Evolutionary conservation across 768 basidiomycete genomes (phyloP).

Genomic region (Naganishia randhawae): DNA sequence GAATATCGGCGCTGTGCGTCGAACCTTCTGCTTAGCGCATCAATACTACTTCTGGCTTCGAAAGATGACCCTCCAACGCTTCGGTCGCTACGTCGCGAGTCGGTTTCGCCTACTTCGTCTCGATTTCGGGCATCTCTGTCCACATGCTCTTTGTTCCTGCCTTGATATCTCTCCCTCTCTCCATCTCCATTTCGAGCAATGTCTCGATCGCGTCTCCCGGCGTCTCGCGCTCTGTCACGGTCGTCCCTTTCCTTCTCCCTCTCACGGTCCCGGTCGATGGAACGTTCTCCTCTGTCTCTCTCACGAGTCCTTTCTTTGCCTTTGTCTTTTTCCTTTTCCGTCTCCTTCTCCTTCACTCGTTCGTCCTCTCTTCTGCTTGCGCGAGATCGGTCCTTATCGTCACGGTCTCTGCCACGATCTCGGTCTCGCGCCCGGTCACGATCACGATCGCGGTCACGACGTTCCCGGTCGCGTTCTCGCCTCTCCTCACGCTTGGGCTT

Average conservation of each 20-base stretch:
- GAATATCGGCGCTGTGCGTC: conserved; percentile 15
- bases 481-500: not conserved
- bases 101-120: not conserved
- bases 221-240: not conserved
- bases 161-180: not conserved
- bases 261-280: not conserved
- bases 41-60: conserved; percentile 11
- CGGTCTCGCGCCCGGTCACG: conserved; percentile 6
- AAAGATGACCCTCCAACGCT: not conserved
- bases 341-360: conserved; percentile 8
- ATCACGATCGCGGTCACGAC: conserved; percentile 26
- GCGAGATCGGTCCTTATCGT: conserved; percentile 15
- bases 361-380: not conserved
- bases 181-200: not conserved
- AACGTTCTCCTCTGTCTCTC: not conserved
- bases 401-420: conserved; percentile 11
- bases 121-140: not conserved
- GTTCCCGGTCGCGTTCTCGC: conserved; percentile 14
- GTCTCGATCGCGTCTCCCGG: conserved; percentile 1
- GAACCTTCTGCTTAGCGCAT: conserved; percentile 13
- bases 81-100: not conserved
- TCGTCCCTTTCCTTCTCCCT: conserved; percentile 1
- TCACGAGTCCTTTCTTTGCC: not conserved
- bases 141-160: not conserved
- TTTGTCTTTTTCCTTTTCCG: conserved; percentile 7